phyloP scores from a whole-genome alignment of 2,329 filamentous ascomycete genomes.

The Macrophomina tecta region DNA sequence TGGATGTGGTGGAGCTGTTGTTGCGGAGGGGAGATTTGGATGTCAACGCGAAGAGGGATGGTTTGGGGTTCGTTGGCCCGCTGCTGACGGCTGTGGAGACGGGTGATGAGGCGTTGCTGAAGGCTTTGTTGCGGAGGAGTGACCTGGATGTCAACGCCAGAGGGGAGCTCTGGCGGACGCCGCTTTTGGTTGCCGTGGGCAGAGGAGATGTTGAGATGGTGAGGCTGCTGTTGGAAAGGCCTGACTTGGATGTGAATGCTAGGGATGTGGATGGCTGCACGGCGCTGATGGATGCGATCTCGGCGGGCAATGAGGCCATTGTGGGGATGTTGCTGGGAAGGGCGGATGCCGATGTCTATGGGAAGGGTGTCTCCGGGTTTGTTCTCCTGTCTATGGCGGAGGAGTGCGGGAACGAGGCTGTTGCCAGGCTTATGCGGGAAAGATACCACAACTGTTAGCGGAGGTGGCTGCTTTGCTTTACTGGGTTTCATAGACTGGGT shows the following conservation, averaged over 20 bases:
- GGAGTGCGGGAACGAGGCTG: not conserved
- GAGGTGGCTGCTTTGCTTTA: not conserved
- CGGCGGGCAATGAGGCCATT: not conserved
- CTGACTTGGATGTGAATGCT: not conserved
- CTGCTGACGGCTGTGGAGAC: not conserved
- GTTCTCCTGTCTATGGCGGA: not conserved
- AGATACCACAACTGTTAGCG: constrained; percentile 5
- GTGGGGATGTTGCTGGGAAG: not conserved
- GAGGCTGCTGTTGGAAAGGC: not conserved
- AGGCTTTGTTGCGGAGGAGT: not conserved
- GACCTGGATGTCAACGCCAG: constrained; percentile 2
- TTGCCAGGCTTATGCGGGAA: not conserved
- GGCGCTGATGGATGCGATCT: not conserved
- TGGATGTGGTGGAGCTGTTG: not conserved
- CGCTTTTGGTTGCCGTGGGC: not conserved
- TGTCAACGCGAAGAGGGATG: not conserved
- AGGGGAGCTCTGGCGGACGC: constrained; percentile 9
- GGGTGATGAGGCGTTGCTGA: not conserved
- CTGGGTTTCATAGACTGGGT: too few relatives aligned
- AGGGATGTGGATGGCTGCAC: constrained; percentile 11
- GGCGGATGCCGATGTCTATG: not conserved
- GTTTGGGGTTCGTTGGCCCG: not conserved
- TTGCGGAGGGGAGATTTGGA: not conserved
- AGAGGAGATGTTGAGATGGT: not conserved
- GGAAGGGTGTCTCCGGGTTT: not conserved